Evolutionary conservation across 768 basidiomycete genomes (phyloP), one percentile per base, ranked within the genome.

Genomic region (Termitomyces sp.): DNA sequence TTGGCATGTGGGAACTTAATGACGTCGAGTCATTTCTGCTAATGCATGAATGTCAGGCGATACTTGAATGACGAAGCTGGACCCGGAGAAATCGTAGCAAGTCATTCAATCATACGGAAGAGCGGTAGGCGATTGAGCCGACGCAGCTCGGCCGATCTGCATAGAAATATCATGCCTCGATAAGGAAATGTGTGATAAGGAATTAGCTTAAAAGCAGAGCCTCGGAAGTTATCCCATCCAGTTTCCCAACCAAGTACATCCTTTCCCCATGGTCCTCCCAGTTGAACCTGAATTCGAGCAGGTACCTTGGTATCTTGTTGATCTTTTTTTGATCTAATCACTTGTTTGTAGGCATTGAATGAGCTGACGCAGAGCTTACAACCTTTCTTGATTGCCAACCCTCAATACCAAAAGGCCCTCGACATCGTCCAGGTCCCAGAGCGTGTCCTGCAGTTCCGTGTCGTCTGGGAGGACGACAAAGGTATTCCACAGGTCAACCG

Each of bases 391-490:
- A 76, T 70, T 55, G 78, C 80, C 60, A 81, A 86, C 70, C 87
- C 86, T 37, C 76, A 79, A 60, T 87, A 88, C 77, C 73, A 81
- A 67, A 82, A 80, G 67, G 84, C 85, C 35, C 77, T 90, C 61
- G 80, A 83, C 54, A 76, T 87, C 60, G 77, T 86, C 48, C 79
- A 82, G 63, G 66, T 83, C 56, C 81, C 80, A 15, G 80, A 82
- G 64, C 78, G 80, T 61, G 64, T 82, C 55, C 63, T 82, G 42
- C 80, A 86, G 67, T 88, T 89, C 83, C 84, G 87, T 63, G 85
- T 89, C 52, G 78, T 82, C 60, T 90, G 87, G 87, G 86, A 90
- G 69, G 83, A 86, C 65, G 87, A 89, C 66, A 70, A 83, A 60
- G 83, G 83, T 53, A 62, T 74, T 45, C 68, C 81, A 50, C 85